These are phyloP conservation scores for Agaricus subrufescens DNA, from an alignment of 768 basidiomycete species.

Conservation along the genomic window DNA sequence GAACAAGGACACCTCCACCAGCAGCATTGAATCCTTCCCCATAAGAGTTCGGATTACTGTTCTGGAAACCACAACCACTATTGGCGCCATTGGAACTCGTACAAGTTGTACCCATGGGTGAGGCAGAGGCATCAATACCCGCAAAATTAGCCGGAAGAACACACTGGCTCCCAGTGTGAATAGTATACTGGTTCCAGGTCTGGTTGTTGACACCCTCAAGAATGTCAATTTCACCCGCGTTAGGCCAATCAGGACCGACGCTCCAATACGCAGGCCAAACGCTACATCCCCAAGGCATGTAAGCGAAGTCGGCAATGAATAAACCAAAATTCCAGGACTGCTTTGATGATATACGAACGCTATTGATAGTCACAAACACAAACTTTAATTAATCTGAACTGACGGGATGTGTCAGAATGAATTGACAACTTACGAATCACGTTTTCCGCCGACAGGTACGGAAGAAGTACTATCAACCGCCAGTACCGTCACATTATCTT, in stretches of 20 bases:
- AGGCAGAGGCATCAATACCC: conserved; percentile 16
- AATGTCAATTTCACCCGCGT: conserved; percentile 62
- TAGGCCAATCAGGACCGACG: conserved; percentile 48
- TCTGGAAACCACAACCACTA: conserved; percentile 45
- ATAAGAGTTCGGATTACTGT: conserved; percentile 30
- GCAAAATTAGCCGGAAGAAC: conserved; percentile 22
- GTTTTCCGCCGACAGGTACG: conserved; percentile 44
- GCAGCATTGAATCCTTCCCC: conserved; percentile 39
- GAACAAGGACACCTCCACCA: conserved; percentile 49
- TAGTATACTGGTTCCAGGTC: conserved; percentile 53
- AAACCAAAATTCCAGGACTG: conserved; percentile 58
- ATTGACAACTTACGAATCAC: conserved; percentile 40
- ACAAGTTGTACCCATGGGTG: conserved; percentile 28
- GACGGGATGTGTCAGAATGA: conserved; percentile 8
- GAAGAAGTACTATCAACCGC: conserved; percentile 53
- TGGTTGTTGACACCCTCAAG: conserved; percentile 67
- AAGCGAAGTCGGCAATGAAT: conserved; percentile 66
- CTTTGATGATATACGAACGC: conserved; percentile 63
- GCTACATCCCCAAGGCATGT: conserved; percentile 69
- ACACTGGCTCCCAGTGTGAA: conserved; percentile 51
- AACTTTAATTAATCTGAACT: conserved; percentile 4
- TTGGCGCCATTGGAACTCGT: conserved; percentile 34
- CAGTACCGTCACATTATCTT: conserved; percentile 54
- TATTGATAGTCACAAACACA: conserved; percentile 21
- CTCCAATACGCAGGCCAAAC: conserved; percentile 56